These are phyloP conservation scores for Lumnitzera littorea DNA, from an alignment of 345 rosid species.

Conservation along the genomic window DNA sequence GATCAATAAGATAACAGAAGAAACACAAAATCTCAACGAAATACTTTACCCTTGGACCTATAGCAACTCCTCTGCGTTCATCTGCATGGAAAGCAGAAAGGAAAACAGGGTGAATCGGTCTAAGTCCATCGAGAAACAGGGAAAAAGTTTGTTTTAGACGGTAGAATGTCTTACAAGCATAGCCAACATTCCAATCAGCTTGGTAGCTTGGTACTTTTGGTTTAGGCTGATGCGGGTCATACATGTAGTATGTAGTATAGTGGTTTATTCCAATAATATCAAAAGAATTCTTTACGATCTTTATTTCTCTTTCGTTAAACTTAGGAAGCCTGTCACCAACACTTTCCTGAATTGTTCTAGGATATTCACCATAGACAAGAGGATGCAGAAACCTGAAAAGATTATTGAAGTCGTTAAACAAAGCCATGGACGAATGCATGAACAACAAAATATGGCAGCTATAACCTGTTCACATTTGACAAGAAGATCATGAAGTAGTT, in stretches of 20 bases:
- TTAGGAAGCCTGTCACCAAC: constrained; percentile 42
- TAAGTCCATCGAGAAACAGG: neutral
- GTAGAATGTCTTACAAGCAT: constrained; percentile 34
- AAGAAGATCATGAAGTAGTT: too few species aligned
- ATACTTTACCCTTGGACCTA: constrained; percentile 41
- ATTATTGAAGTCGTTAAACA: neutral
- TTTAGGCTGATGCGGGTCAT: constrained; percentile 18
- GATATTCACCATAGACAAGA: constrained; percentile 60
- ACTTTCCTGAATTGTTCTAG: constrained; percentile 46
- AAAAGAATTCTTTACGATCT: constrained; percentile 43
- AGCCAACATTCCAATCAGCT: constrained; percentile 46
- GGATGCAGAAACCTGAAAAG: constrained; percentile 54
- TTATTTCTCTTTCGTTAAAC: constrained; percentile 28
- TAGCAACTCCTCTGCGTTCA: constrained; percentile 29
- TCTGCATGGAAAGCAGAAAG: constrained; percentile 21
- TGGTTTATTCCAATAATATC: constrained; percentile 58
- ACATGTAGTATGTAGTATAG: constrained; percentile 43
- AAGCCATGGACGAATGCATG: too few species aligned
- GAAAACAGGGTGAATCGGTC: neutral
- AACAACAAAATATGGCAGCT: too few species aligned
- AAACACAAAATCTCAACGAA: neutral
- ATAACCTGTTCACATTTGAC: too few species aligned
- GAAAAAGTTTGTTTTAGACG: neutral
- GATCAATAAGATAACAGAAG: too few species aligned
- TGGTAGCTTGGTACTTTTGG: constrained; percentile 40